A percentile compares a stretch with the other conserved stretches of the same genome.
Evolutionary conservation across 2,329 filamentous ascomycete species (phyloP).

Genomic region (Colletotrichum sp.): DNA sequence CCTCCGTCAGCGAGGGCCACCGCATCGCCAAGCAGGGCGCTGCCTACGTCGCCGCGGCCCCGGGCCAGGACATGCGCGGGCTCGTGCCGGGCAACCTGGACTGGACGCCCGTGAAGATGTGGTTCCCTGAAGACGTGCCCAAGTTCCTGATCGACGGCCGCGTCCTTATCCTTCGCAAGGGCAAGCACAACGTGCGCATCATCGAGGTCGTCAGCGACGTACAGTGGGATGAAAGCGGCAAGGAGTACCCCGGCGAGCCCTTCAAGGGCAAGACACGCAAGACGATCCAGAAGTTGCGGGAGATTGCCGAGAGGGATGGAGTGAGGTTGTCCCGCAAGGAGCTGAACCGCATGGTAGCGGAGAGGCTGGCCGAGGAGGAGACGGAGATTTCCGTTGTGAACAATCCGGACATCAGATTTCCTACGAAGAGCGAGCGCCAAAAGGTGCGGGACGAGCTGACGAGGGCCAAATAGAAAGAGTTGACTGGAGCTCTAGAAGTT

Average conservation of each 20-base stretch:
- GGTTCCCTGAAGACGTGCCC: conserved; percentile 60
- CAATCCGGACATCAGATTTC: conserved; percentile 46
- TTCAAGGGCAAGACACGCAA: conserved; percentile 52
- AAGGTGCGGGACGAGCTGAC: neutral
- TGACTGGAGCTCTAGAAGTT: neutral
- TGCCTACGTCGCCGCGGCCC: conserved; percentile 64
- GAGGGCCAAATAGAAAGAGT: neutral
- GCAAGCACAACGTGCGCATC: conserved; percentile 68
- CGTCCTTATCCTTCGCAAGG: conserved; percentile 65
- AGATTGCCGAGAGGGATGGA: conserved; percentile 36
- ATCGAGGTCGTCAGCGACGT: conserved; percentile 64
- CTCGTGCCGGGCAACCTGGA: conserved; percentile 56
- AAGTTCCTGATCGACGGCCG: conserved; percentile 66
- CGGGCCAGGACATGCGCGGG: conserved; percentile 44
- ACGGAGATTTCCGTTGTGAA: conserved; percentile 37
- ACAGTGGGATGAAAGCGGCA: conserved; percentile 53
- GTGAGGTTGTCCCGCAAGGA: conserved; percentile 28
- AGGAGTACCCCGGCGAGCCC: conserved; percentile 58
- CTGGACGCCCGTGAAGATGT: conserved; percentile 67
- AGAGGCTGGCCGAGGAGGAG: conserved; percentile 24
- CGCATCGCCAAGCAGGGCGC: conserved; percentile 60
- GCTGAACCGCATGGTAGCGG: conserved; percentile 32
- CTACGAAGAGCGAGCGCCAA: conserved; percentile 23
- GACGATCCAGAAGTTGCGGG: conserved; percentile 41
- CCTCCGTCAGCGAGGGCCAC: conserved; percentile 61